Evolutionary conservation across 2,329 filamentous ascomycete species (phyloP).

Genomic region (Sphaerulina vaccinii): DNA sequence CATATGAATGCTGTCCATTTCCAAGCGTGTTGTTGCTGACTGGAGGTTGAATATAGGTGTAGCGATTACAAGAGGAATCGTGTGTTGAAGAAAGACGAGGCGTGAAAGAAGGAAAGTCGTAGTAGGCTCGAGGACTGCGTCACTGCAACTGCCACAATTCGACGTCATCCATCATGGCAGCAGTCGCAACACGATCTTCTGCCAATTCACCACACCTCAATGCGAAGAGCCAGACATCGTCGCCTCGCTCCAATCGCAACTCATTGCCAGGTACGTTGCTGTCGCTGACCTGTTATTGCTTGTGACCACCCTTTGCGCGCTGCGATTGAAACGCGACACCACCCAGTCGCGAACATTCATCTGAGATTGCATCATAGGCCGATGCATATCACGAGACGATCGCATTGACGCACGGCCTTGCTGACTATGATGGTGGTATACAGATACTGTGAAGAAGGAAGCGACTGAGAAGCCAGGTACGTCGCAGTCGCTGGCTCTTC

Average conservation of each 20-base stretch:
- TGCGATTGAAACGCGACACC: background rate
- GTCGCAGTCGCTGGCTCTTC: slow-evolving; percentile 11
- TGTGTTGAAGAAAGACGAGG: no score
- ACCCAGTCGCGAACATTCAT: background rate
- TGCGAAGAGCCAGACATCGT: slow-evolving; percentile 28
- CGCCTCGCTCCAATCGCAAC: slow-evolving; percentile 29
- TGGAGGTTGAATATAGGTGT: background rate
- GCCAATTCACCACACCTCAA: slow-evolving; percentile 31
- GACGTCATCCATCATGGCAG: slow-evolving; percentile 21
- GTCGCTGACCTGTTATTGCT: background rate
- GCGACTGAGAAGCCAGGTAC: slow-evolving; percentile 23
- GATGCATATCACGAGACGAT: slow-evolving; percentile 5
- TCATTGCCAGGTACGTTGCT: slow-evolving; percentile 31
- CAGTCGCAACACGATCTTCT: slow-evolving; percentile 26
- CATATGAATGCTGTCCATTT: no score
- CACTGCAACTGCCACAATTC: no score
- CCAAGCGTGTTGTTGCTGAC: no score
- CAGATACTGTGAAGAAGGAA: slow-evolving; percentile 25
- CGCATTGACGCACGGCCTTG: slow-evolving; percentile 5
- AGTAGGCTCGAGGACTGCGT: no score
- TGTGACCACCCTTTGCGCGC: slow-evolving; percentile 2
- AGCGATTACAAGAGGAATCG: background rate
- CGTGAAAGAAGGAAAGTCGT: no score
- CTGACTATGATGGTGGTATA: slow-evolving; percentile 23
- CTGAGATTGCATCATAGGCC: slow-evolving; percentile 10